Evolutionary conservation across 495 filamentous ascomycete genomes (phyloP).

Genomic region (Astrocystis sublimbata): DNA sequence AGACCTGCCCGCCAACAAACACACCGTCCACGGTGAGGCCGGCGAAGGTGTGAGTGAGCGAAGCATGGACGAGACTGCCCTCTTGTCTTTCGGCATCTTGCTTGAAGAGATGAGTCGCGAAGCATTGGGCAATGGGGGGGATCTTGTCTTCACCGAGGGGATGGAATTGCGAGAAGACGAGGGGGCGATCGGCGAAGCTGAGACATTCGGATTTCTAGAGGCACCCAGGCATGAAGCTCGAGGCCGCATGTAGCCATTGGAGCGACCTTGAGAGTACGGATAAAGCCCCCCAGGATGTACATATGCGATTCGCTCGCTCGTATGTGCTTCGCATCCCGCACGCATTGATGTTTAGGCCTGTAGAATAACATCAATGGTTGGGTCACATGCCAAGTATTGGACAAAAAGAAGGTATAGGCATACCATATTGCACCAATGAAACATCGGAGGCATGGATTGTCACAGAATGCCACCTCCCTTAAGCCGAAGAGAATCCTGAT

Average conservation of each 20-base stretch:
- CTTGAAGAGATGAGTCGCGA: slow-evolving; percentile 73
- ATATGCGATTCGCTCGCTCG: no score
- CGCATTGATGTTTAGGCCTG: neutral
- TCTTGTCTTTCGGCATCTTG: slow-evolving; percentile 78
- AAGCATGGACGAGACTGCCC: slow-evolving; percentile 81
- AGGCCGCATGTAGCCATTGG: slow-evolving; percentile 3
- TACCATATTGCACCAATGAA: neutral
- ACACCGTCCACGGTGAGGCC: slow-evolving; percentile 25
- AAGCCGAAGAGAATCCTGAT: neutral
- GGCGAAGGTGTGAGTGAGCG: slow-evolving; percentile 45
- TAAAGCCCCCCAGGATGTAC: no score
- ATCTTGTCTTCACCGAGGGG: slow-evolving; percentile 73
- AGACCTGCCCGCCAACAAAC: slow-evolving; percentile 27
- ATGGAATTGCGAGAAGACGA: slow-evolving; percentile 33
- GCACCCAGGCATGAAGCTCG: slow-evolving; percentile 14
- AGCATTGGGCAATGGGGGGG: slow-evolving; percentile 66
- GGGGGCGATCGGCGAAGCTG: slow-evolving; percentile 17
- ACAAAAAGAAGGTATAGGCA: neutral
- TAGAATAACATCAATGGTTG: neutral
- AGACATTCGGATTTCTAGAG: slow-evolving; percentile 13
- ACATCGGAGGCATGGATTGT: neutral
- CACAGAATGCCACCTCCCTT: neutral
- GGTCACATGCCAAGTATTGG: neutral
- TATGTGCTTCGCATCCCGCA: slow-evolving; percentile 12
- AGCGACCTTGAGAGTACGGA: neutral